Base-by-base conservation (phyloP, 2,329 filamentous ascomycete species). In the Fusarium sp. region DNA sequence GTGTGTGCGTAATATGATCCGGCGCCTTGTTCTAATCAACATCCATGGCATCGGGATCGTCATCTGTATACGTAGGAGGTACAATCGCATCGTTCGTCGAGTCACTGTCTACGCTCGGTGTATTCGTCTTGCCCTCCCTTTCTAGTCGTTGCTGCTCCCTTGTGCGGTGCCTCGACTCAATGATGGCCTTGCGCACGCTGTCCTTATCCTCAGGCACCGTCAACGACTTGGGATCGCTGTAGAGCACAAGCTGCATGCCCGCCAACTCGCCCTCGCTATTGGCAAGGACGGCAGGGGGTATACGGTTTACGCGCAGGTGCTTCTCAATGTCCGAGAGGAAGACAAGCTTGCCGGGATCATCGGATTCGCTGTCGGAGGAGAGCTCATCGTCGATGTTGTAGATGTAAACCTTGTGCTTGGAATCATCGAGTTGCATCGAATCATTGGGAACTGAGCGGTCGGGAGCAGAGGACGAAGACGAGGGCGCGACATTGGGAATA, bases 341-440 rank as follows among this genome's bases (percentile, higher is more conserved):
- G 79, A 95, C 87, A 56, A 97, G 88, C 74, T 86, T 88, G 75
- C 89, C 88, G 24, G 66, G 64, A n/a, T 89, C 86, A 70, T 88
- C 87, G 65, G 70, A 71, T 14, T 82, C 80, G 75, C 76, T 82
- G 69, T 83, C 84, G 9, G 85, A 85, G 16, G 92, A 92, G 35
- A 98, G 89, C 83, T 98, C 96, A 77, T 93, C 93, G 80, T 97
- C 95, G 11, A 99, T 87, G 82, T 97, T 92, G 85, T 95, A 92
- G 77, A 99, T 95, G 87, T 96, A 98, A 69, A 98, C 91, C 79
- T 93, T 94, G 84, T 97, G 88, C 78, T 93, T 93, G 35, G 93
- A 92, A 83, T 98, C 92, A 83, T 98, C 95, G 70, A 98, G 81
- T 66, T 93, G 89, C 96, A 98, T 98, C 66, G 83, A 79, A 76